Base-by-base conservation (phyloP, 306 rosid genomes). In the barrel medic (Medicago truncatula) region DNA sequence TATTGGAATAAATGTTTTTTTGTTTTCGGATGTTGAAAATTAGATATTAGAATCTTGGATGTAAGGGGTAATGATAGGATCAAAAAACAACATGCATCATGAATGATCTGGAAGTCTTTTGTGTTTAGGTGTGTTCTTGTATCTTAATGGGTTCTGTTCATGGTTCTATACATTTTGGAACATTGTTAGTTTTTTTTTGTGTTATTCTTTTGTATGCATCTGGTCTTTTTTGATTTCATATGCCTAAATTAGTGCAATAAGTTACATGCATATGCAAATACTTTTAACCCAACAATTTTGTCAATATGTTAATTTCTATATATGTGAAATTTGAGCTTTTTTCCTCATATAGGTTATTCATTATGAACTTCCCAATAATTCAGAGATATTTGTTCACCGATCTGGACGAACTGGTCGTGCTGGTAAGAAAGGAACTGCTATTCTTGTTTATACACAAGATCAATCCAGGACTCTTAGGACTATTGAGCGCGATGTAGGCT, bases 381-480 rank as follows among this genome's bases (percentile, higher is more conserved):
- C 99, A 12, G 99, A 92, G 86, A 92, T 92, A 89, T 96, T 96
- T 90, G 98, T 96, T 77, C 99, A 96, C 74, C 93, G 99, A 79
- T 92, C 99, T 2, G 99, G 99, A 49, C 85, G 99, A 71, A 96
- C 99, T 67, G 99, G 99, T 34, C 96, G 99, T 82, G 98, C 99
- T 75, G 99, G 99, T 73, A 96, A 88, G 91, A 96, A 88, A 83
- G 99, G 99, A 76, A 70, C 81, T 76, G 99, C 96, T 58, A 87
- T 96, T 85, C 89, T 90, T 67, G 78, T 96, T 28, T 80, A 96
- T 84, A 62, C 94, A 2, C 88, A 83, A 10, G 92, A 81, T 52
- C 94, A 96, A 80, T 11, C 85, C 17, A 90, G 91, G 87, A 84
- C 88, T 70, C 88, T 92, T 31, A 89, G 46, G 85, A 15, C 70